These are phyloP conservation scores for Aureobasidium sp. DNA, from an alignment of 2,329 filamentous ascomycete species.

Conservation along the genomic window DNA sequence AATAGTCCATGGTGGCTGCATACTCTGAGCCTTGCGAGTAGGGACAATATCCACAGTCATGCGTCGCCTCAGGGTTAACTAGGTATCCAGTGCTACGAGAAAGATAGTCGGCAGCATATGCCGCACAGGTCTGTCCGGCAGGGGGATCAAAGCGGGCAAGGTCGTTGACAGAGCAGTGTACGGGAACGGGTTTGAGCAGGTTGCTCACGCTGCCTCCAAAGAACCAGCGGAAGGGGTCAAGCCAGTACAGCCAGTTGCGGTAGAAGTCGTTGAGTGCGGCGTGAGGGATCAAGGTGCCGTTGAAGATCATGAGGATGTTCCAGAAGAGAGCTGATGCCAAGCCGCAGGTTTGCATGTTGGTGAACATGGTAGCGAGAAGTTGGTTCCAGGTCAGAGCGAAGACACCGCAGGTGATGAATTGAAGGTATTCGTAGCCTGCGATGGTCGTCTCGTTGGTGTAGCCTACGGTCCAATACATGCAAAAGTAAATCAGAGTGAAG, in stretches of 20 bases:
- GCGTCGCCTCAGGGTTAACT: constrained; percentile 31
- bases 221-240: constrained; percentile 41
- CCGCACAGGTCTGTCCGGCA: constrained; percentile 27
- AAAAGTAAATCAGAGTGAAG: constrained; percentile 52
- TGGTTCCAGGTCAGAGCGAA: constrained; percentile 8
- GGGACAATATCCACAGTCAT: constrained; percentile 13
- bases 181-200: constrained; percentile 45
- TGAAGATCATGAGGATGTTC: constrained; percentile 15
- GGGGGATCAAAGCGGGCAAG: constrained; percentile 33
- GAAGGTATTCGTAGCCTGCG: constrained; percentile 22
- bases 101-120: constrained; percentile 35
- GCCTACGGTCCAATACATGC: constrained; percentile 54
- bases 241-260: constrained; percentile 48
- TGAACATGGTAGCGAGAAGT: not conserved
- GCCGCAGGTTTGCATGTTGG: constrained; percentile 15
- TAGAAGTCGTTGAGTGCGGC: constrained; percentile 11
- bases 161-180: constrained; percentile 25
- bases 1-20: constrained; percentile 11
- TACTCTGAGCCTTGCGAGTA: constrained; percentile 14
- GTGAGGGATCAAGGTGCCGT: constrained; percentile 10
- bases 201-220: constrained; percentile 31
- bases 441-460: constrained; percentile 53
- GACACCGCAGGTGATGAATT: not conserved
- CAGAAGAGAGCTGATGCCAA: constrained; percentile 12
- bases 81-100: constrained; percentile 29